Percentiles rank a stretch among this genome's conserved stretches.
Conservation (phyloP, 1,139 yeast species). For the Geotrichum restrictum region DNA sequence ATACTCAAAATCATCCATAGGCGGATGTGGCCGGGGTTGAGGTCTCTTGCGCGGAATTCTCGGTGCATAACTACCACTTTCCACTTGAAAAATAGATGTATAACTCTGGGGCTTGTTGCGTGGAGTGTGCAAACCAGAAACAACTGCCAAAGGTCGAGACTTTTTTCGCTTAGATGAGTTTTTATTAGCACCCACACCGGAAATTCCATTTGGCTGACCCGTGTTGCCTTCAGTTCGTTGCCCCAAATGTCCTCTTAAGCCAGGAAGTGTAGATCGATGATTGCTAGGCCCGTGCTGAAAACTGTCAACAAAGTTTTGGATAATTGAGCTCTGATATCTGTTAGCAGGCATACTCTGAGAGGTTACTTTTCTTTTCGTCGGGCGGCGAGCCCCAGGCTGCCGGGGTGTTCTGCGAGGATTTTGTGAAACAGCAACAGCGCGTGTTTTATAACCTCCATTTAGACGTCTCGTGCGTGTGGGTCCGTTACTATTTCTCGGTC, state of each 20-base stretch:
- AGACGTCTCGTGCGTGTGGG: neutral
- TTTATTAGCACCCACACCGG: neutral
- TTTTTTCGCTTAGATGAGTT: neutral
- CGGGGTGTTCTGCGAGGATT: conserved; percentile 1
- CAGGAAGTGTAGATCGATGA: neutral
- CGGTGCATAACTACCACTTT: conserved; percentile 14
- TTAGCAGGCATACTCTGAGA: conserved; percentile 5
- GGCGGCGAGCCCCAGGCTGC: neutral
- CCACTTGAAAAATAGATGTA: conserved; percentile 11
- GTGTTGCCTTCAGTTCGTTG: neutral
- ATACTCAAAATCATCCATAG: neutral
- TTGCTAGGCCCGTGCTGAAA: conserved; percentile 4
- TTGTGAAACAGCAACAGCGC: conserved; percentile 7
- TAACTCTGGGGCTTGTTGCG: conserved; percentile 7
- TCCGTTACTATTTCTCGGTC: neutral
- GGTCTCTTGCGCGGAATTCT: conserved; percentile 4
- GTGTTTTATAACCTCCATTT: neutral
- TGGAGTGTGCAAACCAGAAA: conserved; percentile 16
- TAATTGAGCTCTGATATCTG: conserved; percentile 9
- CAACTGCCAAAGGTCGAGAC: conserved; percentile 15
- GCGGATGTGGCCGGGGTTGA: neutral
- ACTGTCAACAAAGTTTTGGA: conserved; percentile 8
- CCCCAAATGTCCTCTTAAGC: too few relatives aligned
- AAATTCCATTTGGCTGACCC: neutral
- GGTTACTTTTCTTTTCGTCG: neutral